Evolutionary conservation across 2,329 filamentous ascomycete species (phyloP), one percentile per base, ranked within the genome.

Genomic region (Penicillium sp.): DNA sequence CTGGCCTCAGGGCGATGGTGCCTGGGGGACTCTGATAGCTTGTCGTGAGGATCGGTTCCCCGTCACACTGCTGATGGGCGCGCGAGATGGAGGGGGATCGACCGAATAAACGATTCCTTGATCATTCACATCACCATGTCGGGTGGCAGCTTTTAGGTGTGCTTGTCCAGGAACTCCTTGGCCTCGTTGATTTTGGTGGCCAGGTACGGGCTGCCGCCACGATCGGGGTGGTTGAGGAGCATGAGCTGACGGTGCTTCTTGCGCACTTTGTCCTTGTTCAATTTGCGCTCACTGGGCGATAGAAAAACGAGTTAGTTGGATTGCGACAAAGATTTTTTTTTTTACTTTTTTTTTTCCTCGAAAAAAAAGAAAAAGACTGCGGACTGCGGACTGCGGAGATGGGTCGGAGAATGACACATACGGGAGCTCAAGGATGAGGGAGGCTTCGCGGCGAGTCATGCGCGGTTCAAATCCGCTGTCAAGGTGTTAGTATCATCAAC

Each of bases 141-240:
- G 9, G 18, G 9, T 39, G 45, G 39, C 34, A 39, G 18, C 18
- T 45, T 37, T 59, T 50, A 70, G 26, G 50, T 51, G 45, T 74
- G 76, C 72, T 95, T 96, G 68, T 98, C 93, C 58, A 98, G 68
- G 54, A 97, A 82, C 68, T 97, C 91, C 72, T 98, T 98, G 35
- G 93, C 93, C 71, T 98, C 93, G 73, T 98, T 98, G 67, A 98
- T 86, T 72, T 98, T 98, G 46, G 90, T 96, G 11, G 93, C 93
- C 39, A 98, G 75, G 67, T 97, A 98, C 6, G 93, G 93, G 66
- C 90, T 96, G 35, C 93, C 93, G 57, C 93, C 93, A 66, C 93
- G 86, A 77, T 98, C 93, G 55, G 93, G 50, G 71, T 98, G 93
- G 77, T 98, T 98, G 57, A 95, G 78, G 48, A 98, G 82, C 91